These are phyloP conservation scores for Boehmeria nivea DNA, from an alignment of 306 rosid genomes.

Conservation along the genomic window DNA sequence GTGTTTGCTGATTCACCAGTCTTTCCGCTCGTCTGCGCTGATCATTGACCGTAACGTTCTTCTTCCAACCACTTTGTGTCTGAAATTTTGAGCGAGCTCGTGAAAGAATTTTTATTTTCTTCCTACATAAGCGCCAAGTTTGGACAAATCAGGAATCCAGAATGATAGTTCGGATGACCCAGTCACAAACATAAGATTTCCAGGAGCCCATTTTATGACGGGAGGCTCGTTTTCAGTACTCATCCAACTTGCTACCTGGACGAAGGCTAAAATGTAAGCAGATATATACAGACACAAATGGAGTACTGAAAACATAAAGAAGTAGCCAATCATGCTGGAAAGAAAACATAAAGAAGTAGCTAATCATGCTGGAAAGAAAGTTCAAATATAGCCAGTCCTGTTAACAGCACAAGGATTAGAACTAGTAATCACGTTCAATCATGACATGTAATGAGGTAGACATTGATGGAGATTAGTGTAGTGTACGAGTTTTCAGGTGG, in stretches of 20 bases:
- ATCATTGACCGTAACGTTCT: background rate
- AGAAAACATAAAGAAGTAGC: background rate
- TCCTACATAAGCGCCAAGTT: constrained; percentile 75
- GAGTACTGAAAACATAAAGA: too few species aligned
- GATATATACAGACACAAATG: too few species aligned
- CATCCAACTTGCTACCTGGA: constrained; percentile 88
- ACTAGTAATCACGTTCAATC: too few species aligned
- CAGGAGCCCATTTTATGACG: constrained; percentile 88
- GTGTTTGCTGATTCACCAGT: too few species aligned
- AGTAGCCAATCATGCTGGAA: too few species aligned
- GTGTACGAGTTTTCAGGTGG: too few species aligned
- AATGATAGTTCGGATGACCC: constrained; percentile 91
- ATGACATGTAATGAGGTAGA: too few species aligned
- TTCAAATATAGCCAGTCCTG: too few species aligned
- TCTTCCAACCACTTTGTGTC: constrained; percentile 6
- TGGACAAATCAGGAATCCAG: constrained; percentile 92
- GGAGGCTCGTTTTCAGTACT: constrained; percentile 91
- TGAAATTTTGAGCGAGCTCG: background rate
- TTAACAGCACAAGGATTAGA: too few species aligned
- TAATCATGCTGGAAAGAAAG: background rate
- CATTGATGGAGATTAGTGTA: too few species aligned
- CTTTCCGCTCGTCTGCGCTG: too few species aligned
- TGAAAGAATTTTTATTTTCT: constrained; percentile 57
- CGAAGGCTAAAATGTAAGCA: background rate
- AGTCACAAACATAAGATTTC: constrained; percentile 84